Base-by-base conservation (phyloP, 2,329 filamentous ascomycete genomes). In the Sporothrix luriei region DNA sequence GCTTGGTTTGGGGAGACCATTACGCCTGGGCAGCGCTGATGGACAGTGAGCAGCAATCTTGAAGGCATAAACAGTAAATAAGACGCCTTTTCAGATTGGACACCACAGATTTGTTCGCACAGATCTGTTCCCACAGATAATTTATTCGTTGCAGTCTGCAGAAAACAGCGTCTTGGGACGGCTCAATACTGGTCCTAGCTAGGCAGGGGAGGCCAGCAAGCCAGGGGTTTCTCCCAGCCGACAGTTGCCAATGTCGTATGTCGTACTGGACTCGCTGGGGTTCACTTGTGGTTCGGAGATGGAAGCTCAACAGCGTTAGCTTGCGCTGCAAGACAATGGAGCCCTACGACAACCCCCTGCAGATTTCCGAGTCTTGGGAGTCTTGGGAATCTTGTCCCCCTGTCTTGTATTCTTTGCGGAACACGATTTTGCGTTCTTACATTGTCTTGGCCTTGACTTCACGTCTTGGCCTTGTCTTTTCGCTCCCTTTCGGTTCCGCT, bases 261-360 rank as follows among this genome's bases (percentile, higher is more conserved):
- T 40, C 5, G 19, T 9, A 48, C 3, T n/a, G 48, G 48, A 19
- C 7, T 19, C 19, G 16, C 19, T n/a, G 54, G 29, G 54, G 54
- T 19, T 21, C 29, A 57, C 54, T 46, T 5, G 10, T 46, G 16
- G 24, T 29, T 62, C 68, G 68, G 68, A 66, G 68, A 69, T 69
- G 68, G 68, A 57, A 69, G 13, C 68, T 69, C 16, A 26, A 66
- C 29, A 19, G 68, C 59, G 68, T 69, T 69, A 69, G 68, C 55
- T n/a, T 68, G 24, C 62, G 40, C 66, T 55, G 66, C 24, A 11
- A 19, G 57, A 19, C 33, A 38, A 62, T 46, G 57, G 57, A 26
- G 57, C 57, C 29, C 52, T 26, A 5, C 19, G 9, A 21, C 9
- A 11, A 4, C 16, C 46, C 61, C 62, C 62, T 65, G 26, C 11